phyloP scores from a whole-genome alignment of 345 rosid genomes.

The Adansonia digitata region DNA sequence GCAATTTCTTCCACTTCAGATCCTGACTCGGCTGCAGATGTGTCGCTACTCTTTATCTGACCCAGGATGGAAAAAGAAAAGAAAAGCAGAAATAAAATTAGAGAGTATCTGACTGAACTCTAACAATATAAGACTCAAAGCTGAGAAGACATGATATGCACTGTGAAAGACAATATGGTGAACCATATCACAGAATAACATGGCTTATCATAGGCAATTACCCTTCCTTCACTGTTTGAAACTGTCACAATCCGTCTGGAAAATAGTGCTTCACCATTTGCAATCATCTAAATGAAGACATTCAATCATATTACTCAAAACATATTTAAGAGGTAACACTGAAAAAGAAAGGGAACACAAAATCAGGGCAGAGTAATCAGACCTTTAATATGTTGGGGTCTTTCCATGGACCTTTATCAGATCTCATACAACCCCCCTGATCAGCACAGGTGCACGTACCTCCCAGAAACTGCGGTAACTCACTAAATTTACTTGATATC shows the following conservation, averaged over 20 bases:
- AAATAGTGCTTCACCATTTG: constrained; percentile 53
- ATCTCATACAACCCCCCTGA: constrained; percentile 89
- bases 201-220: constrained; percentile 48
- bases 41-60: constrained; percentile 68
- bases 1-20: constrained; percentile 76
- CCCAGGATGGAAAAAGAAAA: constrained; percentile 5
- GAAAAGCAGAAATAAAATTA: constrained; percentile 1
- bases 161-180: background rate
- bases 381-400: constrained; percentile 81
- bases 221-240: constrained; percentile 44
- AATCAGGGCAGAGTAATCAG: background rate
- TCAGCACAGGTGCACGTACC: constrained; percentile 82
- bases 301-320: constrained; percentile 1
- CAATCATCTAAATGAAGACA: constrained; percentile 51
- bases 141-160: background rate
- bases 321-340: background rate
- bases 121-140: constrained; percentile 4
- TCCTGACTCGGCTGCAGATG: constrained; percentile 81
- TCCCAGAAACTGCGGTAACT: constrained; percentile 94
- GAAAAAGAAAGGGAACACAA: background rate
- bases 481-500: constrained; percentile 37
- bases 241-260: constrained; percentile 57
- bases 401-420: constrained; percentile 96
- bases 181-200: constrained; percentile 39
- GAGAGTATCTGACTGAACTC: constrained; percentile 2